Evolutionary conservation across 2,329 filamentous ascomycete species (phyloP).

Genomic region (Orbilia blumenaviensis): DNA sequence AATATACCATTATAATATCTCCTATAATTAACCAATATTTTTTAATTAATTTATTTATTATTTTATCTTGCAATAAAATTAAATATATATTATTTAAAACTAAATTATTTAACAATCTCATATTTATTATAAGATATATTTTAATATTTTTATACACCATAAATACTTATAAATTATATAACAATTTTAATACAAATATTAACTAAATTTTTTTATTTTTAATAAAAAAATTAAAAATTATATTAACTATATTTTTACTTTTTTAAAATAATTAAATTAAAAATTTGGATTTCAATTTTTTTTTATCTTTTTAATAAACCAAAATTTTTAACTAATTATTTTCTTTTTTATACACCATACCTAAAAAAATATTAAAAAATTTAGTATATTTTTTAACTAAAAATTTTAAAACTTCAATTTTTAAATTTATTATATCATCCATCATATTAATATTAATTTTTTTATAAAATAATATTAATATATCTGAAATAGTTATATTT

Average conservation of each 20-base stretch:
- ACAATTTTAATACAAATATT: too few relatives aligned
- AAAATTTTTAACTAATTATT: too few relatives aligned
- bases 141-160: background rate
- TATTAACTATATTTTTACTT: background rate
- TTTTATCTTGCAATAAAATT: background rate
- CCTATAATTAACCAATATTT: too few relatives aligned
- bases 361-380: background rate
- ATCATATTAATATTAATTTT: too few relatives aligned
- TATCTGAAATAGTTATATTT: too few relatives aligned
- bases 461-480: too few relatives aligned
- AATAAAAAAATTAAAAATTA: background rate
- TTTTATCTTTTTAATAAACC: background rate
- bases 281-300: background rate
- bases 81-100: background rate
- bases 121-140: background rate
- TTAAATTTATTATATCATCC: background rate
- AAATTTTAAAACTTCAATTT: background rate
- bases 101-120: background rate
- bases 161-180: background rate
- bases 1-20: background rate
- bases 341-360: background rate
- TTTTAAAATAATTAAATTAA: background rate
- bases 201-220: too few relatives aligned
- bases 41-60: background rate
- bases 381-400: background rate